phyloP scores from a whole-genome alignment of 2,329 filamentous ascomycete species.

The Fragosphaeria purpurea region DNA sequence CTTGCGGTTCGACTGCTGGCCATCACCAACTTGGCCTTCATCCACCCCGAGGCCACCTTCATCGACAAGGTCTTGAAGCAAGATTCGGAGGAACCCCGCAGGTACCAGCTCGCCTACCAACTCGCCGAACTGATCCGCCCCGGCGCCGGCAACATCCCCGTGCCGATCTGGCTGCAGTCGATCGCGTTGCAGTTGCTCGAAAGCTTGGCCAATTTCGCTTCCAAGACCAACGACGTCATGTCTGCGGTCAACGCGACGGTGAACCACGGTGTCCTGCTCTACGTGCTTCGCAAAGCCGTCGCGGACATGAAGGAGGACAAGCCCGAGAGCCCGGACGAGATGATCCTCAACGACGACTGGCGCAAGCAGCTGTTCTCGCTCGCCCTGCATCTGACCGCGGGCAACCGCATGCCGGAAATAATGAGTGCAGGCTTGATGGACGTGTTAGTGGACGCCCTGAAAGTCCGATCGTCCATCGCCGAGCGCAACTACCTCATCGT shows the following conservation, averaged over 20 bases:
- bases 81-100: conserved; percentile 80
- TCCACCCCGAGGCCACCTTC: conserved; percentile 74
- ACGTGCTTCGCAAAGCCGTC: conserved; percentile 83
- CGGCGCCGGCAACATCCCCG: conserved; percentile 46
- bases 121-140: conserved; percentile 86
- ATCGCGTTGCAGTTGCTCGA: conserved; percentile 74
- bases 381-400: conserved; percentile 67
- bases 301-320: conserved; percentile 60
- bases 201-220: conserved; percentile 69
- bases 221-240: conserved; percentile 70
- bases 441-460: conserved; percentile 80
- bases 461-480: conserved; percentile 69
- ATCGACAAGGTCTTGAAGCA: conserved; percentile 76
- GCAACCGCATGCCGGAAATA: conserved; percentile 68
- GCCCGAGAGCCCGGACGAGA: conserved; percentile 46
- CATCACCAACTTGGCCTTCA: conserved; percentile 83
- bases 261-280: conserved; percentile 90
- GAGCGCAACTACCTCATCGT: conserved; percentile 76
- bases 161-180: conserved; percentile 71
- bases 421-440: conserved; percentile 83
- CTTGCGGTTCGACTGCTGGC: conserved; percentile 75
- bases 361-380: conserved; percentile 83
- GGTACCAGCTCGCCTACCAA: conserved; percentile 84
- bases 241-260: conserved; percentile 91
- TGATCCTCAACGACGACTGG: conserved; percentile 74